Evolutionary conservation across 306 rosid genomes (phyloP).

Genomic region (Arachis stenosperma): DNA sequence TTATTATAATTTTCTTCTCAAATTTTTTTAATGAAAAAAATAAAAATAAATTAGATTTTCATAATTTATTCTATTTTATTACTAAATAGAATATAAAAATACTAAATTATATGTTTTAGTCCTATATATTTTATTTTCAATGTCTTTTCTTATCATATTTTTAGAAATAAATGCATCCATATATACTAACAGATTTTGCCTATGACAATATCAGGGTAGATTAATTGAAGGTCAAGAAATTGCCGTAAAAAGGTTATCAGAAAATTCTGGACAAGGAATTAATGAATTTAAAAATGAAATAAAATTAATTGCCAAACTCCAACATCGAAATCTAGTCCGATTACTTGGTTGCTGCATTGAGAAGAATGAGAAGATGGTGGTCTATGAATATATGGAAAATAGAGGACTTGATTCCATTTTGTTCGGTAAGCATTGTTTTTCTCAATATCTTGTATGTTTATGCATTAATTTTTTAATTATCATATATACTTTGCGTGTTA

Average conservation of each 20-base stretch:
- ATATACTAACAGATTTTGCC: conserved; percentile 6
- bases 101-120: too few relatives aligned
- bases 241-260: conserved; percentile 69
- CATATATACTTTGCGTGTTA: too few relatives aligned
- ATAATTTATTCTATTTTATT: too few relatives aligned
- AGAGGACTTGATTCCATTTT: conserved; percentile 57
- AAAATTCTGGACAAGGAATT: conserved; percentile 59
- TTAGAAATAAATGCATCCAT: too few relatives aligned
- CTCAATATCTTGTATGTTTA: background rate
- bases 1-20: too few relatives aligned
- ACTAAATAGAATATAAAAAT: too few relatives aligned
- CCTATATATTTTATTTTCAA: too few relatives aligned
- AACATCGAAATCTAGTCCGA: conserved; percentile 67
- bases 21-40: too few relatives aligned
- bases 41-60: too few relatives aligned
- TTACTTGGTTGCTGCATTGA: conserved; percentile 65
- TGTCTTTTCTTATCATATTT: too few relatives aligned
- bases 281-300: conserved; percentile 68
- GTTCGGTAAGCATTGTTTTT: conserved; percentile 45
- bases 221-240: conserved; percentile 51
- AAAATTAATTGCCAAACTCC: conserved; percentile 60
- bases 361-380: conserved; percentile 55
- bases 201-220: conserved; percentile 48
- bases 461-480: background rate
- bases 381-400: conserved; percentile 67